phyloP scores from a whole-genome alignment of 2,329 filamentous ascomycete genomes.

The Helminthosporium solani region DNA sequence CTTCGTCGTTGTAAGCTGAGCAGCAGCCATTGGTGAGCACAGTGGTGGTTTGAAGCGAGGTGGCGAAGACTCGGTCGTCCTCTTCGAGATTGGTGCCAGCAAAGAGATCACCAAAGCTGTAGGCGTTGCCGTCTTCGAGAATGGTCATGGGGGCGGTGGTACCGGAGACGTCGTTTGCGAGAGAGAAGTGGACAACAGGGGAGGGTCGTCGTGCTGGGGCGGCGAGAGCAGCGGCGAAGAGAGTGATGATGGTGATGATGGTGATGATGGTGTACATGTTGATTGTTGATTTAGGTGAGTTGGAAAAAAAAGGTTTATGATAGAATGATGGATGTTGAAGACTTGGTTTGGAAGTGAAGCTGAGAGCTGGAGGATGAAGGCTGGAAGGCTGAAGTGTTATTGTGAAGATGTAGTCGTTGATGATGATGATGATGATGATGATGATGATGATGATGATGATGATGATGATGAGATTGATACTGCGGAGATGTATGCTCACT shows the following conservation, averaged over 20 bases:
- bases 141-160: conserved; percentile 11
- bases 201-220: conserved; percentile 8
- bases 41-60: conserved; percentile 16
- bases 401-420: not conserved
- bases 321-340: no score
- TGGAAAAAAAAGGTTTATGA: not conserved
- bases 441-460: not conserved
- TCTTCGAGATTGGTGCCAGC: conserved; percentile 12
- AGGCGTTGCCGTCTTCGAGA: conserved; percentile 5
- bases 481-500: not conserved
- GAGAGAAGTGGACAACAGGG: conserved; percentile 12
- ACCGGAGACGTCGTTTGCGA: conserved; percentile 22
- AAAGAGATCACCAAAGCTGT: conserved; percentile 13
- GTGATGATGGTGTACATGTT: conserved; percentile 21
- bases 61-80: conserved; percentile 15
- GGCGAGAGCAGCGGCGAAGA: conserved; percentile 12
- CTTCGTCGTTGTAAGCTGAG: conserved; percentile 9
- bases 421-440: not conserved
- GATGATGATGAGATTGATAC: not conserved
- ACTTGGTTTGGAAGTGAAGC: not conserved
- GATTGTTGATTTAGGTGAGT: not conserved
- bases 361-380: no score
- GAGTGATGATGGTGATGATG: conserved; percentile 11
- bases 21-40: conserved; percentile 9
- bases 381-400: no score